Conservation (phyloP, 495 filamentous ascomycete genomes). For the Xylona heveae region DNA sequence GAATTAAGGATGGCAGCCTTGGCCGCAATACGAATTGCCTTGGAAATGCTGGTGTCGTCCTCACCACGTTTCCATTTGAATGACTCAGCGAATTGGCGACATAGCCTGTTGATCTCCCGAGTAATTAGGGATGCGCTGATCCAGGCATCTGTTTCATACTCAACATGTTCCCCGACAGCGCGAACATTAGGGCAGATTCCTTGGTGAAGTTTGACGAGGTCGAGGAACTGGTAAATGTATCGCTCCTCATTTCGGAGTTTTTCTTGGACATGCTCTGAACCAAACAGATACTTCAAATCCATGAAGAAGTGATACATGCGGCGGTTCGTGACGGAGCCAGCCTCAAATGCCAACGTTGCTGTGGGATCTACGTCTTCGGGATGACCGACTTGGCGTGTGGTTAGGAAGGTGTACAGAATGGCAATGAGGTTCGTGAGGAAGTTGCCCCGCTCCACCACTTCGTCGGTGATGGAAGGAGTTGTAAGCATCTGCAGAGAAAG, state of each 20-base stretch:
- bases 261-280: constrained; percentile 67
- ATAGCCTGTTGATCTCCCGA: constrained; percentile 80
- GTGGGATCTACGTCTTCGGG: constrained; percentile 67
- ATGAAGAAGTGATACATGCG: constrained; percentile 94
- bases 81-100: constrained; percentile 68
- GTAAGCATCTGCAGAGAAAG: constrained; percentile 91
- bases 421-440: constrained; percentile 88
- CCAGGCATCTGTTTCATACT: constrained; percentile 97
- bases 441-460: constrained; percentile 88
- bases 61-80: constrained; percentile 45
- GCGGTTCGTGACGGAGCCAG: constrained; percentile 79
- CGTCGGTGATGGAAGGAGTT: constrained; percentile 83
- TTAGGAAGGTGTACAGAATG: constrained; percentile 92
- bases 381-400: constrained; percentile 83
- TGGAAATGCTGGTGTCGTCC: constrained; percentile 36
- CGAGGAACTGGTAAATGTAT: constrained; percentile 84
- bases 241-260: constrained; percentile 60
- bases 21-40: constrained; percentile 56
- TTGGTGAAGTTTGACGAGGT: constrained; percentile 86
- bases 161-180: constrained; percentile 84
- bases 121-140: constrained; percentile 90
- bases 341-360: constrained; percentile 76
- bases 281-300: constrained; percentile 75
- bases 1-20: constrained; percentile 67
- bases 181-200: constrained; percentile 89